Evolutionary conservation across 345 rosid species (phyloP).

Genomic region (Hypericum androsaemum): DNA sequence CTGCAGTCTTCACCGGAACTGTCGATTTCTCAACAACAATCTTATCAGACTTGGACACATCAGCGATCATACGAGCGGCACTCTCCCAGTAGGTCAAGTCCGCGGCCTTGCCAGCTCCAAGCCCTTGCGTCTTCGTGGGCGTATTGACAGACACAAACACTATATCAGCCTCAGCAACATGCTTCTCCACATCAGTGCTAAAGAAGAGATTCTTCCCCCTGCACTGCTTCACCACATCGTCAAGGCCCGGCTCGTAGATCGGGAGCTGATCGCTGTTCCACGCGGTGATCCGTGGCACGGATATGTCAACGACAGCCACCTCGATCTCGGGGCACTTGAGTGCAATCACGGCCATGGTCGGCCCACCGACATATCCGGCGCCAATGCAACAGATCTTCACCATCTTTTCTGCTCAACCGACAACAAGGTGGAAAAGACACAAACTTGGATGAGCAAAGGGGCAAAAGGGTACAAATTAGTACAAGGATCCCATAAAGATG

Average conservation of each 20-base stretch:
- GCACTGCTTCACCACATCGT: slow-evolving; percentile 20
- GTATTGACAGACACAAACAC: slow-evolving; percentile 25
- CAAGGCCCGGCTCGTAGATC: slow-evolving; percentile 22
- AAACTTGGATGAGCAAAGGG: neutral
- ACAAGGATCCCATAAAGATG: too few relatives aligned
- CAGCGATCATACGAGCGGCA: slow-evolving; percentile 24
- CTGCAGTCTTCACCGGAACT: slow-evolving; percentile 24
- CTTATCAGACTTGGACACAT: slow-evolving; percentile 24
- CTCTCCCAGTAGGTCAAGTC: slow-evolving; percentile 27
- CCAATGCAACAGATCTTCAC: slow-evolving; percentile 30
- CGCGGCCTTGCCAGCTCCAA: slow-evolving; percentile 27
- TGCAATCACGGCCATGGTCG: slow-evolving; percentile 29
- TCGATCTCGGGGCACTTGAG: slow-evolving; percentile 22
- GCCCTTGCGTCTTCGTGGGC: slow-evolving; percentile 25
- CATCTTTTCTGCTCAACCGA: slow-evolving; percentile 9
- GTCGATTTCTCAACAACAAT: slow-evolving; percentile 27
- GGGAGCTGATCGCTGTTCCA: slow-evolving; percentile 24
- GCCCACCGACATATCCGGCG: slow-evolving; percentile 28
- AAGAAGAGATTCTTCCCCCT: slow-evolving; percentile 23
- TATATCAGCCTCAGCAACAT: slow-evolving; percentile 22
- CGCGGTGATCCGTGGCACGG: slow-evolving; percentile 17
- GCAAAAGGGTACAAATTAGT: neutral
- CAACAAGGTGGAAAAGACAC: neutral
- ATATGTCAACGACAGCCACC: slow-evolving; percentile 24
- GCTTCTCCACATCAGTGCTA: slow-evolving; percentile 21